Evolutionary conservation across 495 filamentous ascomycete genomes (phyloP).

Genomic region (Echria macrotheca): DNA sequence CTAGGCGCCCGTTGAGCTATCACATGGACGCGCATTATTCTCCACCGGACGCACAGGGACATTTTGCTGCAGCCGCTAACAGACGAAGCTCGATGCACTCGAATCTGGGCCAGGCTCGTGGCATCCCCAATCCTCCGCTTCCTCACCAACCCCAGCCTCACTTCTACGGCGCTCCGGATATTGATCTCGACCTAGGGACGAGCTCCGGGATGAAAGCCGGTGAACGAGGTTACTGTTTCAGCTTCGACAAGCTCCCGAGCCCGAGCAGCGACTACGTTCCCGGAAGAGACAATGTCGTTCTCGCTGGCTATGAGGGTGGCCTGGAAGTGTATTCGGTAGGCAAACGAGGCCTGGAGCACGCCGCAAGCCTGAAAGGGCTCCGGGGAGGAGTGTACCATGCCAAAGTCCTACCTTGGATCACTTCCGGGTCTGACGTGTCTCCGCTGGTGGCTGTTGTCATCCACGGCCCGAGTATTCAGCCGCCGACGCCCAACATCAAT

Average conservation of each 20-base stretch:
- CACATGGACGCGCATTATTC: slow-evolving; percentile 45
- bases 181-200: slow-evolving; percentile 59
- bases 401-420: slow-evolving; percentile 62
- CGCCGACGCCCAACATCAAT: slow-evolving; percentile 23
- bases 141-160: slow-evolving; percentile 79
- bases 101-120: slow-evolving; percentile 40
- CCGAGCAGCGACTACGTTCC: slow-evolving; percentile 41
- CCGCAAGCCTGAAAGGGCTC: slow-evolving; percentile 66
- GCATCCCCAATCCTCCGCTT: slow-evolving; percentile 56
- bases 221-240: slow-evolving; percentile 64
- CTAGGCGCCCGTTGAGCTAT: slow-evolving; percentile 45
- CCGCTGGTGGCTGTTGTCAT: slow-evolving; percentile 71
- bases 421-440: slow-evolving; percentile 28
- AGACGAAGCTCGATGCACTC: slow-evolving; percentile 58
- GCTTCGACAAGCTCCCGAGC: slow-evolving; percentile 64
- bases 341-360: slow-evolving; percentile 57
- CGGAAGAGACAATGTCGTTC: slow-evolving; percentile 59
- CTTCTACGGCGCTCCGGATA: slow-evolving; percentile 58
- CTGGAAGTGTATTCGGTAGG: slow-evolving; percentile 67
- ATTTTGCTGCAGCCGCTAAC: slow-evolving; percentile 32
- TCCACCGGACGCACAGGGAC: slow-evolving; percentile 39
- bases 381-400: slow-evolving; percentile 76
- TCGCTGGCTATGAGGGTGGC: slow-evolving; percentile 70
- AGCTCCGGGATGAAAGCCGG: slow-evolving; percentile 50
- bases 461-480: slow-evolving; percentile 60